Conservation (phyloP, 805 yeast genomes). For the Pichia thaimueangensis region DNA sequence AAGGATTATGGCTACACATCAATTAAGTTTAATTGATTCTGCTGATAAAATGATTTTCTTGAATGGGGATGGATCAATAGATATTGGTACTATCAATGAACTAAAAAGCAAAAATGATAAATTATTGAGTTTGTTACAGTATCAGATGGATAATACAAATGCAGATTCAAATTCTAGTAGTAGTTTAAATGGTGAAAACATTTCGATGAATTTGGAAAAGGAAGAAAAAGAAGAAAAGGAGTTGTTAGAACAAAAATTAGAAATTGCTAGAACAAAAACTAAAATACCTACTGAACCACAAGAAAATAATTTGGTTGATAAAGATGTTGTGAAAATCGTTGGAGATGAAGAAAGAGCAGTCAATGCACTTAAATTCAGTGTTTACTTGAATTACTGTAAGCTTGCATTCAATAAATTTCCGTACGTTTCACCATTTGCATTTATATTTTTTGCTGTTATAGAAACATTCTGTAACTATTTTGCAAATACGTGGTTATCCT, state of each 20-base stretch:
- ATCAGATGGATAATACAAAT: constrained; percentile 17
- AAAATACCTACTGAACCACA: constrained; percentile 1
- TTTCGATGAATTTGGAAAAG: constrained; percentile 18
- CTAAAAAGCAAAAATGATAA: constrained; percentile 35
- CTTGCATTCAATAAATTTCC: constrained; percentile 50
- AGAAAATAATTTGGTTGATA: neutral
- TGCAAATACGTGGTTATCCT: constrained; percentile 75
- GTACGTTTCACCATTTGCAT: constrained; percentile 26
- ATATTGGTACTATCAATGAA: constrained; percentile 55
- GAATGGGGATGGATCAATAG: constrained; percentile 56
- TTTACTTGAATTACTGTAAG: constrained; percentile 45
- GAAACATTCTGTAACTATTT: constrained; percentile 50
- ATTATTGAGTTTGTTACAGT: constrained; percentile 36
- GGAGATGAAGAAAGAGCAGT: constrained; percentile 53
- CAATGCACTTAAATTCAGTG: constrained; percentile 42
- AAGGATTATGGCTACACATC: constrained; percentile 78
- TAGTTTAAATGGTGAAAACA: too few relatives aligned
- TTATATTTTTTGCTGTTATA: constrained; percentile 20
- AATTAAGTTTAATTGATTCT: constrained; percentile 58
- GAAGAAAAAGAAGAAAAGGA: constrained; percentile 16
- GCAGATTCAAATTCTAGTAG: constrained; percentile 30
- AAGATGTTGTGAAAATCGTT: constrained; percentile 30
- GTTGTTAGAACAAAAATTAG: constrained; percentile 13
- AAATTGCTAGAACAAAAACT: constrained; percentile 15
- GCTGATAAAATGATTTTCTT: constrained; percentile 69